A percentile compares a stretch with the other conserved stretches of the same genome.
Conservation (phyloP, 2,329 filamentous ascomycete species). For the Alternaria consortialis region DNA sequence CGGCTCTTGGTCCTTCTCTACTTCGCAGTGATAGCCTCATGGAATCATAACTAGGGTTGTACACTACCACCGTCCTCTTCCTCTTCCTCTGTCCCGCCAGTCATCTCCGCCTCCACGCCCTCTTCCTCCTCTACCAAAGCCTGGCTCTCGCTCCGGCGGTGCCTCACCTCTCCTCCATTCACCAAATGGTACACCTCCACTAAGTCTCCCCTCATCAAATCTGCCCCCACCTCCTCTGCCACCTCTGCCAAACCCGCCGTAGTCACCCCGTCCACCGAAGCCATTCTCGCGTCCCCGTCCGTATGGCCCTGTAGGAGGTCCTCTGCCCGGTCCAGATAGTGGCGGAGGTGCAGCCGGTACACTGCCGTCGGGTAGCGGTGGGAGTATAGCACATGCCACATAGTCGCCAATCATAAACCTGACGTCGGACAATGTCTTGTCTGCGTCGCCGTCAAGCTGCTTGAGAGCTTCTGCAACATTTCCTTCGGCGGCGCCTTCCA, state of each 20-base stretch:
- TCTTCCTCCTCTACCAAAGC: conserved; percentile 44
- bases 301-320: conserved; percentile 39
- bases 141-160: conserved; percentile 60
- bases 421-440: conserved; percentile 78
- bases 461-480: conserved; percentile 48
- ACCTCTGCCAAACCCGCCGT: conserved; percentile 41
- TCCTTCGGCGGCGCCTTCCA: conserved; percentile 21
- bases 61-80: conserved; percentile 44
- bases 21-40: background rate
- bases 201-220: conserved; percentile 49
- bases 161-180: conserved; percentile 74
- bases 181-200: conserved; percentile 60
- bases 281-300: conserved; percentile 44
- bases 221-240: conserved; percentile 50
- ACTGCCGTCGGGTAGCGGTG: conserved; percentile 76
- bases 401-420: conserved; percentile 91
- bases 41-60: background rate
- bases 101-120: conserved; percentile 46
- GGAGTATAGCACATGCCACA: conserved; percentile 81
- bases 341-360: conserved; percentile 70
- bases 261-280: conserved; percentile 45
- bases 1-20: background rate
- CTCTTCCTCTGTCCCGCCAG: conserved; percentile 47
- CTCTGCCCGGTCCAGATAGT: conserved; percentile 45
- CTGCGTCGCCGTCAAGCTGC: conserved; percentile 66